These are phyloP conservation scores for Trichocladium uniseriatum DNA, from an alignment of 495 filamentous ascomycete species.

Conservation along the genomic window DNA sequence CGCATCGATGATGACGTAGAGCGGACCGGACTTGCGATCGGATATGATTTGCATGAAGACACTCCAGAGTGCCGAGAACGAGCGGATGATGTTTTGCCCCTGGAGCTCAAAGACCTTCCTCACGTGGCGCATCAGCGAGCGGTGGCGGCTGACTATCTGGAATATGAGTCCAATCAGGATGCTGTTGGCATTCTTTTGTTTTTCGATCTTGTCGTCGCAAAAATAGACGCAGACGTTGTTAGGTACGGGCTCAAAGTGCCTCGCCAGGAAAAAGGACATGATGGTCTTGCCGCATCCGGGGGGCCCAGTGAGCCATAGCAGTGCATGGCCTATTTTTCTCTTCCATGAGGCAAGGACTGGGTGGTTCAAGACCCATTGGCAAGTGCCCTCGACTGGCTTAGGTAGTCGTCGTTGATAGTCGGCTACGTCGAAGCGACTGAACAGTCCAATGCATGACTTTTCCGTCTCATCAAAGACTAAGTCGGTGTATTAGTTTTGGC, in stretches of 20 bases:
- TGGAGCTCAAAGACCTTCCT: constrained; percentile 15
- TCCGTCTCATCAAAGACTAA: constrained; percentile 12
- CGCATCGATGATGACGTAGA: constrained; percentile 20
- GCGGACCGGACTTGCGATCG: constrained; percentile 12
- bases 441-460: constrained; percentile 13
- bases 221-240: constrained; percentile 16
- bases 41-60: constrained; percentile 14
- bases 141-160: constrained; percentile 13
- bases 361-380: constrained; percentile 20
- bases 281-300: constrained; percentile 21
- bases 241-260: constrained; percentile 2
- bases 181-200: constrained; percentile 14
- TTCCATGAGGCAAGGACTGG: constrained; percentile 14
- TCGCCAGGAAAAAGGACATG: constrained; percentile 6
- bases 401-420: constrained; percentile 15
- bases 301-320: constrained; percentile 22
- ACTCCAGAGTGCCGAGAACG: constrained; percentile 18
- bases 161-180: constrained; percentile 18
- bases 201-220: constrained; percentile 21
- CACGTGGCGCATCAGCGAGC: constrained; percentile 9
- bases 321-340: not conserved
- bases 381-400: constrained; percentile 14
- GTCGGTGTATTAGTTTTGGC: too few relatives aligned
- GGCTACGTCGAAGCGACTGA: constrained; percentile 10
- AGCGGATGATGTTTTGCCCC: constrained; percentile 10